phyloP scores from a whole-genome alignment of 176 grass and related monocot genomes.

The Oryza longistaminata region DNA sequence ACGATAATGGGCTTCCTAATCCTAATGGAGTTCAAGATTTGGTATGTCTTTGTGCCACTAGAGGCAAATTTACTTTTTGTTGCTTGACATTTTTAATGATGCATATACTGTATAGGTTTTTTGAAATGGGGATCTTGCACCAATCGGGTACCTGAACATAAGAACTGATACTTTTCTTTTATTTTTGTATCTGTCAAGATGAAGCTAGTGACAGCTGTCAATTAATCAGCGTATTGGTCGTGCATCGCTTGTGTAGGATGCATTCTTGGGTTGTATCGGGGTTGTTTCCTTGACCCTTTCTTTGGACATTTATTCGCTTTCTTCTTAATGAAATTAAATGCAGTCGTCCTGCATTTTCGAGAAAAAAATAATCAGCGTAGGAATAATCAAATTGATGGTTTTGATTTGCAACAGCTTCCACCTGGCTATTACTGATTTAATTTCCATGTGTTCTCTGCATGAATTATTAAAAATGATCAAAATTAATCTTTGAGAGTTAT shows the following conservation, averaged over 20 bases:
- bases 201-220: not conserved
- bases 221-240: not conserved
- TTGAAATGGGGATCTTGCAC: conserved; percentile 8
- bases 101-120: not conserved
- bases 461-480: not conserved
- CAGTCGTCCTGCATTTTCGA: too few relatives aligned
- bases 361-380: not conserved
- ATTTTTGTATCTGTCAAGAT: not conserved
- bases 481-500: not conserved
- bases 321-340: too few relatives aligned
- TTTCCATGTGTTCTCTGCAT: not conserved
- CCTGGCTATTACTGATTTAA: not conserved
- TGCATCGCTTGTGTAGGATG: too few relatives aligned
- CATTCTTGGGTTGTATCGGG: too few relatives aligned
- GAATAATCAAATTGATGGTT: not conserved
- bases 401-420: not conserved
- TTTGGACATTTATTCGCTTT: too few relatives aligned
- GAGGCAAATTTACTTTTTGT: not conserved
- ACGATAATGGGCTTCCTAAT: not conserved
- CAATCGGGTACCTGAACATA: not conserved
- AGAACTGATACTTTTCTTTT: not conserved
- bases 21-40: not conserved
- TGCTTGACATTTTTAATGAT: not conserved
- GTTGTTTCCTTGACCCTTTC: too few relatives aligned
- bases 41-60: not conserved